Conservation (phyloP, 352 stramenopile species). For the Globisporangium emineosum region DNA sequence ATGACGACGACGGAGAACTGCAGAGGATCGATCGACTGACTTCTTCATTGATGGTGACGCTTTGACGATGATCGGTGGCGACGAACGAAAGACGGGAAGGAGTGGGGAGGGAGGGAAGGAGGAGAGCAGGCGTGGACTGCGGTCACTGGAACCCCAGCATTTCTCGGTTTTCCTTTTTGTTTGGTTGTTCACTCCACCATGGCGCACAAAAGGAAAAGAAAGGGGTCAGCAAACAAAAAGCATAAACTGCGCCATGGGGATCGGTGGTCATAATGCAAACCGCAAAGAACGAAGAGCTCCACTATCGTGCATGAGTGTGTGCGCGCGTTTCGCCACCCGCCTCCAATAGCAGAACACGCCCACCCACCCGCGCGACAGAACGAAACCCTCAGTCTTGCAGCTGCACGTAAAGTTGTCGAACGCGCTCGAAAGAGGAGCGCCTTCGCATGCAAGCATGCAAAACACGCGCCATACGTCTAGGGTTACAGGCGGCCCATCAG, state of each 20-base stretch:
- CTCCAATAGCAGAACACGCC: not conserved
- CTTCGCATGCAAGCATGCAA: not conserved
- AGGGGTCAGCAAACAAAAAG: slow-evolving; percentile 66
- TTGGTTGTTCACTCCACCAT: not conserved
- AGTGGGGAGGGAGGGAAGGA: slow-evolving; percentile 24
- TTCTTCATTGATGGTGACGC: not conserved
- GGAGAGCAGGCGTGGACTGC: slow-evolving; percentile 14
- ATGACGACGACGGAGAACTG: not conserved
- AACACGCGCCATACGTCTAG: slow-evolving; percentile 9
- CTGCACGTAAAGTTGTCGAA: slow-evolving; percentile 1
- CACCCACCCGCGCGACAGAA: not conserved
- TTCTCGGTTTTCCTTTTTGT: slow-evolving; percentile 54
- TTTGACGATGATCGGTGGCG: not conserved
- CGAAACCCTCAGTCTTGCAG: not conserved
- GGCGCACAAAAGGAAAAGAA: slow-evolving; percentile 53
- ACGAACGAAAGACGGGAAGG: slow-evolving; percentile 9
- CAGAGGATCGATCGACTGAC: not conserved
- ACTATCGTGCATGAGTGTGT: not conserved
- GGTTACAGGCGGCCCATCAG: slow-evolving; percentile 15
- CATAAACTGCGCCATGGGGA: slow-evolving; percentile 10
- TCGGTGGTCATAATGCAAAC: not conserved
- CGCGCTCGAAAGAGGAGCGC: not conserved
- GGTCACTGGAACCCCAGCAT: slow-evolving; percentile 63
- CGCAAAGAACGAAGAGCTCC: not conserved
- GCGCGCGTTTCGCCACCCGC: not conserved